phyloP scores from a whole-genome alignment of 2,329 filamentous ascomycete species.

The Pyricularia sp. region DNA sequence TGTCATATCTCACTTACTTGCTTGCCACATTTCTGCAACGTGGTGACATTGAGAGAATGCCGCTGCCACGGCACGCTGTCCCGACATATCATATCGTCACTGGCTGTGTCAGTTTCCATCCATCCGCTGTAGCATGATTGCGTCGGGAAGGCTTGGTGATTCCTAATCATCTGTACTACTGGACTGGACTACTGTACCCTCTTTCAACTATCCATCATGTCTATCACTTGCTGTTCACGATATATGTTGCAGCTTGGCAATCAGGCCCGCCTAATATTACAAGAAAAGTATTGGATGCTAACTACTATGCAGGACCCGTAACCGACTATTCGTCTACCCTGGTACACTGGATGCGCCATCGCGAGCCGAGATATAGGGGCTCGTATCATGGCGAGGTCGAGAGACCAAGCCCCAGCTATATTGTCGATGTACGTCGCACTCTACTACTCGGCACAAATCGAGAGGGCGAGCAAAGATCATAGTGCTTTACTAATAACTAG shows the following conservation, averaged over 20 bases:
- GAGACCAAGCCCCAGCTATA: slow-evolving; percentile 76
- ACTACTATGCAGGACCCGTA: slow-evolving; percentile 52
- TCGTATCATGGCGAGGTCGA: slow-evolving; percentile 63
- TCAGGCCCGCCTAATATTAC: background rate
- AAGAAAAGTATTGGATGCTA: background rate
- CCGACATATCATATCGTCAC: background rate
- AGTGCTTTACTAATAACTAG: background rate
- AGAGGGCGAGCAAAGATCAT: background rate
- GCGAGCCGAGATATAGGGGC: slow-evolving; percentile 63
- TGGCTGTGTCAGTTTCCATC: background rate
- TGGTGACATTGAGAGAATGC: background rate
- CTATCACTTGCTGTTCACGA: background rate
- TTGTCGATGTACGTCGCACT: slow-evolving; percentile 59
- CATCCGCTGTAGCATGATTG: background rate
- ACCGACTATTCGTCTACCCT: slow-evolving; percentile 89
- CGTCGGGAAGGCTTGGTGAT: background rate
- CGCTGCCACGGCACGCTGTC: background rate
- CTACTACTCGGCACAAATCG: background rate
- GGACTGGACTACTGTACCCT: background rate
- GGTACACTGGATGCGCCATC: slow-evolving; percentile 80
- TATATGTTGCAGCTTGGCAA: background rate
- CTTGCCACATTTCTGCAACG: background rate
- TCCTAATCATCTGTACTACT: background rate
- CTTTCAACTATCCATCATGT: background rate
- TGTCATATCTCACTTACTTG: slow-evolving; percentile 3